Conservation (phyloP, 192 early-diverging fungal species). For the Glomus cerebriforme region DNA sequence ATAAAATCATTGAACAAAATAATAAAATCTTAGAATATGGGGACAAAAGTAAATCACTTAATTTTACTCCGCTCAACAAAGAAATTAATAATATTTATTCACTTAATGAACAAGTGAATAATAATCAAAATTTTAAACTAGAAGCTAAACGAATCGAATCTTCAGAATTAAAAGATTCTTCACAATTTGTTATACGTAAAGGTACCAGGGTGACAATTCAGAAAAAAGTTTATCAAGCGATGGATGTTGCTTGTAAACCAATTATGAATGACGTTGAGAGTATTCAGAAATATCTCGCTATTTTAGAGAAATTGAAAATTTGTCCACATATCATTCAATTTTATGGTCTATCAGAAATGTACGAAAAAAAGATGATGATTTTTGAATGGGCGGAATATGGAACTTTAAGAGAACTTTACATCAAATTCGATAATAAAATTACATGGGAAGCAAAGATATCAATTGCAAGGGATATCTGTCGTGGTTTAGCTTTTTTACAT, state of each 20-base stretch:
- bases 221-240: not conserved
- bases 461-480: slow-evolving; percentile 40
- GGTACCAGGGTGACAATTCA: too few relatives aligned
- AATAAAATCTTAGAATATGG: too few relatives aligned
- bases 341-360: not conserved
- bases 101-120: too few relatives aligned
- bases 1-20: too few relatives aligned
- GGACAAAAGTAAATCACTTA: too few relatives aligned
- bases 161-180: too few relatives aligned
- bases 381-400: slow-evolving; percentile 22
- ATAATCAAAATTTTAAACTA: not conserved
- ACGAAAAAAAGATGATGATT: too few relatives aligned
- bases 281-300: not conserved
- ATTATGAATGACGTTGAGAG: not conserved
- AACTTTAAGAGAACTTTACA: slow-evolving; percentile 3
- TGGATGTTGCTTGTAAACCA: not conserved
- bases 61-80: too few relatives aligned
- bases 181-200: too few relatives aligned
- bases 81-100: too few relatives aligned
- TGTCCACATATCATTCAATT: not conserved
- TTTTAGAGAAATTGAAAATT: not conserved
- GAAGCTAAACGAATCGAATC: not conserved
- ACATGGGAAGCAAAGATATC: slow-evolving; percentile 31
- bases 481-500: slow-evolving; percentile 42
- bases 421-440: slow-evolving; percentile 13